Percentiles rank a stretch among this genome's conserved stretches.
phyloP scores from a whole-genome alignment of 176 grass and related monocot genomes.

The Guadua angustifolia region DNA sequence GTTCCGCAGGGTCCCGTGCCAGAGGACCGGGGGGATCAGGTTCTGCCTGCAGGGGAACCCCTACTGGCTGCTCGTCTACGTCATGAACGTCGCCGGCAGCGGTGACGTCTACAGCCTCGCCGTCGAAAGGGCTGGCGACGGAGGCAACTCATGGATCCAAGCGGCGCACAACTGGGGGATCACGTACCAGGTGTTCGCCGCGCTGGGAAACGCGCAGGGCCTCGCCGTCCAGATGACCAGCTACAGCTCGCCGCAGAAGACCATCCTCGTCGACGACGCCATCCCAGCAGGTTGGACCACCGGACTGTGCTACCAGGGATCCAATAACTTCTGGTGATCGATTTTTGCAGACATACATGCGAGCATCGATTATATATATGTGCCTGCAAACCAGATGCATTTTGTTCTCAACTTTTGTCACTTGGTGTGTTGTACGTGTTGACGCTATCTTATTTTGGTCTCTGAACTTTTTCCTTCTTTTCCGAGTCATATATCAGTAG shows the following conservation, averaged over 20 bases:
- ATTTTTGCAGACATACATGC: too few species aligned
- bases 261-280: slow-evolving; percentile 52
- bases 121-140: slow-evolving; percentile 32
- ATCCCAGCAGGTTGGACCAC: slow-evolving; percentile 43
- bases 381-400: too few species aligned
- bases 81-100: slow-evolving; percentile 60
- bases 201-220: not conserved
- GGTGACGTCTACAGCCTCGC: slow-evolving; percentile 51
- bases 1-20: slow-evolving; percentile 72
- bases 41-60: slow-evolving; percentile 65
- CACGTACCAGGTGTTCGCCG: slow-evolving; percentile 55
- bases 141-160: not conserved
- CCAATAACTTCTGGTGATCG: slow-evolving; percentile 44
- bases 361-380: not conserved
- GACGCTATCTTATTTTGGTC: too few species aligned
- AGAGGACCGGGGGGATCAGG: slow-evolving; percentile 45
- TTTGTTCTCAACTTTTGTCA: too few species aligned
- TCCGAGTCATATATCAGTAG: too few species aligned
- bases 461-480: too few species aligned
- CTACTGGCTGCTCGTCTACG: slow-evolving; percentile 65
- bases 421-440: too few species aligned
- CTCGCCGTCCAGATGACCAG: slow-evolving; percentile 57
- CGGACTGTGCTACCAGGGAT: slow-evolving; percentile 68
- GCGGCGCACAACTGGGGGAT: slow-evolving; percentile 70
- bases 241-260: slow-evolving; percentile 43